Evolutionary conservation across 139 green algal species (phyloP).

Genomic region (Auxenochlorella protothecoides): DNA sequence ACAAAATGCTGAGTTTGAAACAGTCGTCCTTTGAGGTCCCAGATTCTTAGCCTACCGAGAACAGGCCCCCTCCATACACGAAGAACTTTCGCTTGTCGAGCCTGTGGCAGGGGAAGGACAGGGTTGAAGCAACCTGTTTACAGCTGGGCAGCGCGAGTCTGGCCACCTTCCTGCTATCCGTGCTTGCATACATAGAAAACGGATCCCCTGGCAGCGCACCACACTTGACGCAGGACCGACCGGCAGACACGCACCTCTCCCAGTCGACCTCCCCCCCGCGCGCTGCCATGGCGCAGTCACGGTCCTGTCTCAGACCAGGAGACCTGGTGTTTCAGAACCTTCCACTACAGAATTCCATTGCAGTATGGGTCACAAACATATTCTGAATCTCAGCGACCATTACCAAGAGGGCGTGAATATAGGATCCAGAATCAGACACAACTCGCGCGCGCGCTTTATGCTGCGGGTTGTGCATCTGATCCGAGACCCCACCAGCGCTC

Average conservation of each 20-base stretch:
- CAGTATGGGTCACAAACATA: no score
- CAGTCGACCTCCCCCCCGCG: neutral
- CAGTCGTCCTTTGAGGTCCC: no score
- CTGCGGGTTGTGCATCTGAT: no score
- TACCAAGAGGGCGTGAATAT: no score
- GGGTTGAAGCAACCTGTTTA: neutral
- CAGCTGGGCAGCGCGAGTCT: neutral
- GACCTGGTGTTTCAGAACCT: no score
- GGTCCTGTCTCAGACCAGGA: neutral
- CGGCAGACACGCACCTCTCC: neutral
- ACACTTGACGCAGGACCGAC: neutral
- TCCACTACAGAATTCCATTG: no score
- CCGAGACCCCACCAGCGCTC: no score
- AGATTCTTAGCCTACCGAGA: conserved; percentile 32
- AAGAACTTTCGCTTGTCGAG: conserved; percentile 91
- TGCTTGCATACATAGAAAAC: neutral
- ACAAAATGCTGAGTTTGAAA: neutral
- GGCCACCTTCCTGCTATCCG: neutral
- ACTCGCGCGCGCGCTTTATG: no score
- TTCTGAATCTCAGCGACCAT: no score
- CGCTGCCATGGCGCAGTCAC: neutral
- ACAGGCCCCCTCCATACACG: conserved; percentile 62
- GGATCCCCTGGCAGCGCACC: neutral
- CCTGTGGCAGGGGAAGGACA: conserved; percentile 18
- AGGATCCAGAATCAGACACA: no score